Base-by-base conservation (phyloP, 2,329 filamentous ascomycete species). In the Ophiostoma sp. region DNA sequence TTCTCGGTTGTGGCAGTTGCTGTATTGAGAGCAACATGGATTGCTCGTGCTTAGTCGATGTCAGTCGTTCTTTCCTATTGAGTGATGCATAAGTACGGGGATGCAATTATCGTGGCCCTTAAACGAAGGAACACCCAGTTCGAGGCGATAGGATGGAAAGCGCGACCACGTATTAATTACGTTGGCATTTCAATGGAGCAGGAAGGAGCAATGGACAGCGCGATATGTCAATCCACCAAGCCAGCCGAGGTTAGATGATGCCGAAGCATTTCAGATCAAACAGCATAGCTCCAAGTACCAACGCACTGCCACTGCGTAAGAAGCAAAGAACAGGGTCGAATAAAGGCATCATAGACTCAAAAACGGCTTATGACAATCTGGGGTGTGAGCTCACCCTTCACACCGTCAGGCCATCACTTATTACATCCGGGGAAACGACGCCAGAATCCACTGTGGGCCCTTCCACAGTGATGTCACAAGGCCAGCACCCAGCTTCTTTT, bases 371-470 rank as follows among this genome's bases (percentile, higher is more conserved):
- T 55, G 49, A 55, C 12, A 55, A 55, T 55, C 49, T 55, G 49
- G 49, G 49, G 49, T 55, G 18, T 45, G 42, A 36, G 27, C 55
- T 38, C 38, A 42, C 12, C 58, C 58, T 40, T 60, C 7, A 36
- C 16, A 38, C 38, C 38, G 55, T 62, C 55, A 62, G 14, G 58
- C 14, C 58, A 63, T 63, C 60, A 44, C 36, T 62, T 55, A 55
- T 62, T 55, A 55, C 55, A 42, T 63, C 60, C 38, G 60, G 60
- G 60, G 60, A 63, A 63, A 63, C n/a, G 18, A 36, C 60, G 40
- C 8, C 40, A 42, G 38, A 18, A 63, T 42, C 60, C 60, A 63
- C 60, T 42, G 55, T 60, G 55, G 55, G 55, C 12, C 55, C 12
- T 60, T 27, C 18, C 27, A 14, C 12, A 60, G 27, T 38, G 55